Conservation (phyloP, 1,139 yeast species). For the Oligophagozyma castellii region DNA sequence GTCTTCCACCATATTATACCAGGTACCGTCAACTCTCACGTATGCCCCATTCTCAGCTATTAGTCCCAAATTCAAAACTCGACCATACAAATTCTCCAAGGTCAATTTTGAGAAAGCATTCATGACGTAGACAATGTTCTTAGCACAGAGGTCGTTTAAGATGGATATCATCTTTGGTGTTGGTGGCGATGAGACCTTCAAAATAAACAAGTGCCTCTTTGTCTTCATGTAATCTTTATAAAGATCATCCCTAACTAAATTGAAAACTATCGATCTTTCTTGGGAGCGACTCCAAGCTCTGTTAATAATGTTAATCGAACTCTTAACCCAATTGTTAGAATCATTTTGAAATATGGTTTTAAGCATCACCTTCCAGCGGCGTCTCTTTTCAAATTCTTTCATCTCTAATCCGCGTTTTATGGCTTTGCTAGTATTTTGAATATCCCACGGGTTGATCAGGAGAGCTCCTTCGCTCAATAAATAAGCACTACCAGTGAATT, state of each 20-base stretch:
- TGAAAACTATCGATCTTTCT: slow-evolving; percentile 25
- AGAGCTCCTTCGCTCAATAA: slow-evolving; percentile 62
- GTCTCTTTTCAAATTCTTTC: slow-evolving; percentile 40
- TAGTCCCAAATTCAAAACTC: slow-evolving; percentile 59
- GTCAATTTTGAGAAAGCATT: slow-evolving; percentile 49
- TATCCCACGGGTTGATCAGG: slow-evolving; percentile 82
- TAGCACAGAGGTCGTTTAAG: slow-evolving; percentile 35
- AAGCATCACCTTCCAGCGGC: slow-evolving; percentile 48
- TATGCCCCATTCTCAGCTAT: slow-evolving; percentile 79
- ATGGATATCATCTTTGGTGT: slow-evolving; percentile 36
- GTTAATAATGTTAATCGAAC: slow-evolving; percentile 38
- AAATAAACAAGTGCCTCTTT: slow-evolving; percentile 34
- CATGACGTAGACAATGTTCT: slow-evolving; percentile 54
- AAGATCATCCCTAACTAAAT: slow-evolving; percentile 25
- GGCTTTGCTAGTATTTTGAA: slow-evolving; percentile 44
- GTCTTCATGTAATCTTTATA: slow-evolving; percentile 25
- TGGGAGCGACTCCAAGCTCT: slow-evolving; percentile 47
- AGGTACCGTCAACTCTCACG: slow-evolving; percentile 35
- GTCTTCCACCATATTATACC: slow-evolving; percentile 51
- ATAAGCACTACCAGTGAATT: slow-evolving; percentile 83
- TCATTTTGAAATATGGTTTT: slow-evolving; percentile 51
- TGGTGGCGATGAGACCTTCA: slow-evolving; percentile 36
- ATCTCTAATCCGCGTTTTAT: slow-evolving; percentile 50
- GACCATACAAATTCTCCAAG: slow-evolving; percentile 50
- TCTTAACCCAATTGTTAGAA: slow-evolving; percentile 59